Evolutionary conservation across 2,329 filamentous ascomycete genomes (phyloP).

Genomic region (Fusarium sp.): DNA sequence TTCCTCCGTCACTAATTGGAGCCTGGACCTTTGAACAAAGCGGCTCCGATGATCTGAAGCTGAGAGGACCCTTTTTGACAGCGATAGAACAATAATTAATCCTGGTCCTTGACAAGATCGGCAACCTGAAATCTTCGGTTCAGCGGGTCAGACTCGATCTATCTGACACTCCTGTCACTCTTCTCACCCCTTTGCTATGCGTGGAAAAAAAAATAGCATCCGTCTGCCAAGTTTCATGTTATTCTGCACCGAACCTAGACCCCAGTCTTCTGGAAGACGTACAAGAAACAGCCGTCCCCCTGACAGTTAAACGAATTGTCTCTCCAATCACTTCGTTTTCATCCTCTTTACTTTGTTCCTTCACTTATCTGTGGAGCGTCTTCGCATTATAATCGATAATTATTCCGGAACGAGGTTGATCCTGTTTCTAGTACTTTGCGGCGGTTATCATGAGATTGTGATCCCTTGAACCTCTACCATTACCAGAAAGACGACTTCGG

Average conservation of each 20-base stretch:
- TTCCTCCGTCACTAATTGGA: constrained; percentile 21
- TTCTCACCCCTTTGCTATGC: constrained; percentile 17
- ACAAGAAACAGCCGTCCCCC: constrained; percentile 35
- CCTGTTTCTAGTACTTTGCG: constrained; percentile 13
- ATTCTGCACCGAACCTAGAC: constrained; percentile 20
- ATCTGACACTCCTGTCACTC: constrained; percentile 29
- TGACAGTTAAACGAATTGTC: constrained; percentile 17
- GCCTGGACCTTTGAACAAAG: constrained; percentile 19
- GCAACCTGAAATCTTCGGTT: constrained; percentile 36
- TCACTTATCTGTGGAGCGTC: constrained; percentile 7
- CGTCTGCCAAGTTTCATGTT: constrained; percentile 28
- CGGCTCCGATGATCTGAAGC: constrained; percentile 32
- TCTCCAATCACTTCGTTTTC: constrained; percentile 28
- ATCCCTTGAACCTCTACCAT: constrained; percentile 21
- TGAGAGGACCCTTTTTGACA: constrained; percentile 12
- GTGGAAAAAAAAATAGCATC: constrained; percentile 30
- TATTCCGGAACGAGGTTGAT: constrained; percentile 29
- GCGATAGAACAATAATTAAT: constrained; percentile 15
- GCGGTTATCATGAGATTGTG: constrained; percentile 29
- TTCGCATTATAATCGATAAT: constrained; percentile 40
- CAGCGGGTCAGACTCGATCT: constrained; percentile 35
- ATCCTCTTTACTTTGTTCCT: constrained; percentile 4
- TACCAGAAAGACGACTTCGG: constrained; percentile 16
- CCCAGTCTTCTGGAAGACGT: constrained; percentile 28
- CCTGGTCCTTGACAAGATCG: constrained; percentile 34